phyloP scores from a whole-genome alignment of 345 rosid genomes.

The Angophora floribunda region DNA sequence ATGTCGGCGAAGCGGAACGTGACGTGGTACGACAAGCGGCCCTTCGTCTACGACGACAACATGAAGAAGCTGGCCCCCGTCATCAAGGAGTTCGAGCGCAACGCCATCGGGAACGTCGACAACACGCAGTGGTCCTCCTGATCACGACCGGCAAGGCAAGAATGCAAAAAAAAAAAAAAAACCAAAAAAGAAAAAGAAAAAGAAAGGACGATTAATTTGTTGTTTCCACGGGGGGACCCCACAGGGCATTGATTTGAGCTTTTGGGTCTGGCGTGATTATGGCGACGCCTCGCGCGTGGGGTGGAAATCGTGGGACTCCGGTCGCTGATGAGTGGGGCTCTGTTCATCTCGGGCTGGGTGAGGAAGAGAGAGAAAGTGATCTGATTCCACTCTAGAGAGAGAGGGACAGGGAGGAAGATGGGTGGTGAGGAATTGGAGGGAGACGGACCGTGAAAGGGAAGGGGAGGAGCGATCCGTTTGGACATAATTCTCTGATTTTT shows the following conservation, averaged over 20 bases:
- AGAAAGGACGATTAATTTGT: neutral
- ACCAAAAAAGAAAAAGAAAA: neutral
- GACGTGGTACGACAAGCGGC: slow-evolving; percentile 46
- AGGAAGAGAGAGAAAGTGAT: neutral
- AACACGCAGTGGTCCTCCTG: neutral
- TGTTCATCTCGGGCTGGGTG: neutral
- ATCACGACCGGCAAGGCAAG: neutral
- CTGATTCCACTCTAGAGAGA: neutral
- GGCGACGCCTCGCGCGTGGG: neutral
- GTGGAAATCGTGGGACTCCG: neutral
- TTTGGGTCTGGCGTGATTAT: neutral
- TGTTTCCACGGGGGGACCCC: neutral
- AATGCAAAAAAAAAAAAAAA: neutral
- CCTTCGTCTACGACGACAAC: slow-evolving; percentile 57
- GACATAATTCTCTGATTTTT: neutral
- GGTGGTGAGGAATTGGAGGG: neutral
- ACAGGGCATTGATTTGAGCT: neutral
- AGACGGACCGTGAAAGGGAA: too few species aligned
- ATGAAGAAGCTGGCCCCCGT: slow-evolving; percentile 55
- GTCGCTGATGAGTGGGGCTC: neutral
- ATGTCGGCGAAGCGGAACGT: slow-evolving; percentile 35
- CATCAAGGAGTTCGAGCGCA: slow-evolving; percentile 54
- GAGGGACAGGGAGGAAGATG: neutral
- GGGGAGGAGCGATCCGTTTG: neutral
- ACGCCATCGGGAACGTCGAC: slow-evolving; percentile 22